Evolutionary conservation across 2,329 filamentous ascomycete species (phyloP).

Genomic region (Calonectria leucothoes): DNA sequence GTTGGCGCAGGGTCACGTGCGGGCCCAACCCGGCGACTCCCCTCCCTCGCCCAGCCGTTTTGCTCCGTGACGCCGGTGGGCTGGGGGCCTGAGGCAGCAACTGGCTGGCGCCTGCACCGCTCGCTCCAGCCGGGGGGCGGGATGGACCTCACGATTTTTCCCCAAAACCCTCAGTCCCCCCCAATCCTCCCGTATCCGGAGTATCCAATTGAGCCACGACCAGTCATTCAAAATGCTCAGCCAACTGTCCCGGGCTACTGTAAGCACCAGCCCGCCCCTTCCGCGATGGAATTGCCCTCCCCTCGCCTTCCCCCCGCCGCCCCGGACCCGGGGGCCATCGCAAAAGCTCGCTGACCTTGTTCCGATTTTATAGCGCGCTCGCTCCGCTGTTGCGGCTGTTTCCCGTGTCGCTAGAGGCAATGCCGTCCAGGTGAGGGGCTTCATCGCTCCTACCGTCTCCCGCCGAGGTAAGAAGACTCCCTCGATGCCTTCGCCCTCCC

Average conservation of each 20-base stretch:
- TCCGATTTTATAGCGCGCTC: constrained; percentile 58
- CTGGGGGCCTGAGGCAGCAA: constrained; percentile 43
- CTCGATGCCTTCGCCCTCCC: constrained; percentile 1
- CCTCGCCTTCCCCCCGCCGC: neutral
- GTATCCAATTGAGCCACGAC: constrained; percentile 60
- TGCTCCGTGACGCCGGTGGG: constrained; percentile 16
- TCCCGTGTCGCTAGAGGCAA: constrained; percentile 56
- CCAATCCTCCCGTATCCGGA: constrained; percentile 47
- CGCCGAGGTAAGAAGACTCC: constrained; percentile 66
- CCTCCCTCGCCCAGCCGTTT: constrained; percentile 20
- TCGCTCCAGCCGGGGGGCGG: constrained; percentile 40
- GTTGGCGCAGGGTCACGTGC: constrained; percentile 16
- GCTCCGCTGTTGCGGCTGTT: constrained; percentile 61
- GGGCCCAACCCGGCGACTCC: neutral
- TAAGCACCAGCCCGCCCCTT: constrained; percentile 51
- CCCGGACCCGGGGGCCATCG: neutral
- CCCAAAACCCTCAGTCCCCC: constrained; percentile 56
- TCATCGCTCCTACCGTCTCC: constrained; percentile 70
- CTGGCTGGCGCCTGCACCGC: constrained; percentile 28
- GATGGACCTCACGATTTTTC: constrained; percentile 56
- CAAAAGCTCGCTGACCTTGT: constrained; percentile 16
- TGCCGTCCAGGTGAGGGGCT: constrained; percentile 64
- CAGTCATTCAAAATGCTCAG: constrained; percentile 65
- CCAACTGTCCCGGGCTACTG: constrained; percentile 66
- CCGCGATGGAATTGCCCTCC: constrained; percentile 3